Conservation (phyloP, 1,284 basidiomycete genomes). For the Somion occarium region DNA sequence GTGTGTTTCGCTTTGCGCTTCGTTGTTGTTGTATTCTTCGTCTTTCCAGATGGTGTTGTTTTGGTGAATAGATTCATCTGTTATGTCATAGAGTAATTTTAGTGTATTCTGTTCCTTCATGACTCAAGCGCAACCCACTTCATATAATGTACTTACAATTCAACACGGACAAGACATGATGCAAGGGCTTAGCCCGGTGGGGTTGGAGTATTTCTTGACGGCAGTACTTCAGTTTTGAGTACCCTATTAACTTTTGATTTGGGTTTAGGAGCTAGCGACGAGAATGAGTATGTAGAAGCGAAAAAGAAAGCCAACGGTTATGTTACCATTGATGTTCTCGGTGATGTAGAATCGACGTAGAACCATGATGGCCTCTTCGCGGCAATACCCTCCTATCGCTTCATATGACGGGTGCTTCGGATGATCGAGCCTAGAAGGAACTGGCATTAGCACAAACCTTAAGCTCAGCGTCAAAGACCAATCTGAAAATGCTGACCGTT, state of each 20-base stretch:
- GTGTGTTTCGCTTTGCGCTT: background rate
- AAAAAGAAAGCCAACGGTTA: slow-evolving; percentile 3
- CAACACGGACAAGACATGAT: too few species aligned
- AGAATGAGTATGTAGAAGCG: background rate
- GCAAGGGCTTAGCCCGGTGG: too few species aligned
- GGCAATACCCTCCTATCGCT: slow-evolving; percentile 78
- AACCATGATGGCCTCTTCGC: slow-evolving; percentile 95
- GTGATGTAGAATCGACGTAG: slow-evolving; percentile 94
- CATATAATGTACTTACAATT: too few species aligned
- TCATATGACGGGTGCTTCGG: slow-evolving; percentile 72
- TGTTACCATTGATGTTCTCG: slow-evolving; percentile 85
- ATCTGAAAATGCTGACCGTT: slow-evolving; percentile 44
- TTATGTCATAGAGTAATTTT: background rate
- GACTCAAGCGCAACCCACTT: too few species aligned
- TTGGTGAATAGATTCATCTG: too few species aligned
- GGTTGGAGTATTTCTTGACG: background rate
- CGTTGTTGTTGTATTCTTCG: background rate
- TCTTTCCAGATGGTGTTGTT: too few species aligned
- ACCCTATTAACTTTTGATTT: slow-evolving; percentile 69
- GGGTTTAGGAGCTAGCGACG: slow-evolving; percentile 64
- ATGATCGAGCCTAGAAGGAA: slow-evolving; percentile 48
- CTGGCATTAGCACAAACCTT: slow-evolving; percentile 5
- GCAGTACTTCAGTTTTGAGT: slow-evolving; percentile 66
- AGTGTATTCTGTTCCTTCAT: background rate
- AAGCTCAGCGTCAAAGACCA: background rate